These are phyloP conservation scores for Schizochytrium sp. DNA, from an alignment of 108 stramenopile species.

Conservation along the genomic window DNA sequence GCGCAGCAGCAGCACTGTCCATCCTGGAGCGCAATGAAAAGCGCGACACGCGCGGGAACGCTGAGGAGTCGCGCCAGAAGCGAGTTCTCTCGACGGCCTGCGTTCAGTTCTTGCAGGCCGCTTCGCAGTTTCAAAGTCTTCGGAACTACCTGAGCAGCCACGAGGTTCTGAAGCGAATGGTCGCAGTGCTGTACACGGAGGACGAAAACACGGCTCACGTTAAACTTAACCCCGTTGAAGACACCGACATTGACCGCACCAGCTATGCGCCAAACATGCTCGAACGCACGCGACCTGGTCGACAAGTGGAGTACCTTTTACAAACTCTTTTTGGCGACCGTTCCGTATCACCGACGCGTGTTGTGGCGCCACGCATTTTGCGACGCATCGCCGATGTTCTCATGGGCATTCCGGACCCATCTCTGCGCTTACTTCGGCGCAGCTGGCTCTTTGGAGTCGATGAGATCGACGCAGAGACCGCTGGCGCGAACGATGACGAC, in stretches of 20 bases:
- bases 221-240: background rate
- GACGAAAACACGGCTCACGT: background rate
- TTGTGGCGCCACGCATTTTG: background rate
- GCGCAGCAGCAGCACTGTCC: background rate
- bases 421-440: background rate
- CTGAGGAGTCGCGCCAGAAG: background rate
- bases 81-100: background rate
- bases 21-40: background rate
- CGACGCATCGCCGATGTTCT: conserved; percentile 5
- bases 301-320: background rate
- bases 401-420: background rate
- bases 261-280: background rate
- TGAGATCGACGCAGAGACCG: background rate
- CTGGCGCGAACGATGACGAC: background rate
- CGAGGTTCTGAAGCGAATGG: background rate
- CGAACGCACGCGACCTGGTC: background rate
- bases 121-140: background rate
- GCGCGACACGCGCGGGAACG: background rate
- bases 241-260: background rate
- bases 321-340: background rate
- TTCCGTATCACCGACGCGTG: background rate
- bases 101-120: background rate
- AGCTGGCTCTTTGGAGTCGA: background rate
- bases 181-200: background rate
- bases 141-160: background rate